These are phyloP conservation scores for Chaetomium olivaceum DNA, from an alignment of 2,329 filamentous ascomycete genomes.

Conservation along the genomic window DNA sequence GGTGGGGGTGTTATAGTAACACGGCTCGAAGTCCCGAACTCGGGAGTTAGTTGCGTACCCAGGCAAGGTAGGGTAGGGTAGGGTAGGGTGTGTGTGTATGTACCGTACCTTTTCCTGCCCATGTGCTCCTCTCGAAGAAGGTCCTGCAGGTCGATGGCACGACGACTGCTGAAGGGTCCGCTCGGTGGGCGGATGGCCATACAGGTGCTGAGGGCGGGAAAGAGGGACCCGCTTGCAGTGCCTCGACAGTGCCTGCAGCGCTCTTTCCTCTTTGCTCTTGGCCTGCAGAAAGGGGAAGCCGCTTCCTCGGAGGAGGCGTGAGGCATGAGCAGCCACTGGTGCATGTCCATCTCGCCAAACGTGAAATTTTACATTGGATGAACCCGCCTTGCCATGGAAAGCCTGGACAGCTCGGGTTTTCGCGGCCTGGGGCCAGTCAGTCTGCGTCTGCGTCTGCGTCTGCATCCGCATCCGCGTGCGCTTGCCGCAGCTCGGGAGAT, in stretches of 20 bases:
- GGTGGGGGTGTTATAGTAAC: conserved; percentile 48
- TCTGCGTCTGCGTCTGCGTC: conserved; percentile 13
- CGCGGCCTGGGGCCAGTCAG: conserved; percentile 10
- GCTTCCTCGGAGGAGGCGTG: conserved; percentile 14
- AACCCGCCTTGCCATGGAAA: neutral
- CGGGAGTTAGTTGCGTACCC: conserved; percentile 3
- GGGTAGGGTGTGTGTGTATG: neutral
- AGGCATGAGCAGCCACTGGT: neutral
- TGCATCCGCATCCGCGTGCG: conserved; percentile 17
- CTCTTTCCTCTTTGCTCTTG: conserved; percentile 14
- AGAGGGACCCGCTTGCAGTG: conserved; percentile 20
- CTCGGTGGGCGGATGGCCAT: conserved; percentile 1
- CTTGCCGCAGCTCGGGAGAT: conserved; percentile 16
- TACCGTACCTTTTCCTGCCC: neutral
- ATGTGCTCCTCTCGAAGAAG: conserved; percentile 1
- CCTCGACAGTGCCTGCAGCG: conserved; percentile 18
- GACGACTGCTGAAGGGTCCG: conserved; percentile 5
- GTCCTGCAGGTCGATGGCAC: conserved; percentile 17
- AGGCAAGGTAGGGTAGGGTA: neutral
- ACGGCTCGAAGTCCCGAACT: conserved; percentile 21
- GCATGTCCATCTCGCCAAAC: conserved; percentile 1
- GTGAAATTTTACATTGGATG: conserved; percentile 2
- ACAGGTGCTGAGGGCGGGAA: conserved; percentile 12
- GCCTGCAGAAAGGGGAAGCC: conserved; percentile 13
- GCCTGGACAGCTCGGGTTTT: conserved; percentile 19